Base-by-base conservation (phyloP, 1,284 basidiomycete genomes). In the Rhodotorula sp. region DNA sequence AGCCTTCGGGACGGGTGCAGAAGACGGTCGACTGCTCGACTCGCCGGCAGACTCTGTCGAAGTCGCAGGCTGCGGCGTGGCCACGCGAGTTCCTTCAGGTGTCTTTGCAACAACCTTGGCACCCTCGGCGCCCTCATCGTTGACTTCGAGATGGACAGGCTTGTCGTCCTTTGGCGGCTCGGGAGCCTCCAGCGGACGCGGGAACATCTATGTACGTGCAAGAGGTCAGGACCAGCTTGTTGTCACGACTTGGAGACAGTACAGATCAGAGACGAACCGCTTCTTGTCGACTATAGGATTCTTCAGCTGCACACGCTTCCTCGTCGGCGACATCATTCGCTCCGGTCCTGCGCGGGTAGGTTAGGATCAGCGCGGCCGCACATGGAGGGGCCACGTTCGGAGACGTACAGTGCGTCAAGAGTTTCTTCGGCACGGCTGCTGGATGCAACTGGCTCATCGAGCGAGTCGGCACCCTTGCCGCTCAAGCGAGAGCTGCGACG, bases 41-140 rank as follows among this genome's bases (percentile, higher is more conserved):
- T 60, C 33, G 24, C 56, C 46, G 5, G 65, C 62, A 0, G 72
- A 53, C 1, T 68, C 64, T 24, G 72, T 69, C 15, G 75, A 72
- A 1, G 51, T 17, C 17, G 26, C n/a, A 83, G 83, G 76, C 85
- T 88, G 0, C 26, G 95, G 95, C 10, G 95, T 98, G 3, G 91
- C 87, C 46, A 99, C 88, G 29, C 93, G 87, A 0, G 95, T 97
- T 2, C 95, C 95, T 71, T 97, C 92, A 0, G 95, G 94, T 0
- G 95, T 98, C 80, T 96, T 92, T 15, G 93, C 95, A 78, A 94
- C 93, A 14, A 98, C 87, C 78, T 90, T 92, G 7, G 89, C 89
- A 7, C 57, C 57, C n/a, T 49, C 56, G 2, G 42, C 93, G 82
- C 95, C 94, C 89, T 91, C 88, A 29, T 85, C 86, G 4, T 54